These are phyloP conservation scores for Furcasterigmium furcatum DNA, from an alignment of 2,329 filamentous ascomycete species.

Conservation along the genomic window DNA sequence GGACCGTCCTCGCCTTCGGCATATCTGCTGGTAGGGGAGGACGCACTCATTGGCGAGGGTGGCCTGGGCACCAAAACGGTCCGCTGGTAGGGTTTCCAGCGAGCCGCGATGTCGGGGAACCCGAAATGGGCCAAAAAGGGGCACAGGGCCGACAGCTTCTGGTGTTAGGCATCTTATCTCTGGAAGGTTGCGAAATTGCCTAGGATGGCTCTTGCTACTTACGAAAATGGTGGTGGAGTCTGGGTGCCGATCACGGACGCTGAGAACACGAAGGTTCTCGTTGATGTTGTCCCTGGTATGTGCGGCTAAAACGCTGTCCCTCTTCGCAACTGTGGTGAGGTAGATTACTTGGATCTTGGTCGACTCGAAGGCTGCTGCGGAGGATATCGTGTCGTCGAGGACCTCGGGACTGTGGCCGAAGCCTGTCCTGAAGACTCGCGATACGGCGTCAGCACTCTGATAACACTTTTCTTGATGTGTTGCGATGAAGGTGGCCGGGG, in stretches of 20 bases:
- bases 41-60: background rate
- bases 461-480: background rate
- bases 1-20: too few relatives aligned
- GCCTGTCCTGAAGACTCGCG: background rate
- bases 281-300: background rate
- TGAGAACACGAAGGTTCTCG: background rate
- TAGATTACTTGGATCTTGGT: slow-evolving; percentile 1
- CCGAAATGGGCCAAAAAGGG: background rate
- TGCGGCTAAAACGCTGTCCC: background rate
- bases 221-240: background rate
- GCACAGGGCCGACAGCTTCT: background rate
- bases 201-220: too few relatives aligned
- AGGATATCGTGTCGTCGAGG: background rate
- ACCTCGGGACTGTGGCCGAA: background rate
- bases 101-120: background rate
- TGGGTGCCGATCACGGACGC: background rate
- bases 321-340: background rate
- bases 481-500: background rate
- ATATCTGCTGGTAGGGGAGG: too few relatives aligned
- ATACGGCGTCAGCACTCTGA: background rate
- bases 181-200: too few relatives aligned
- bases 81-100: background rate
- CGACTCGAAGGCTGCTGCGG: background rate
- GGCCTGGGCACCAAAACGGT: background rate
- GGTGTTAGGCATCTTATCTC: too few relatives aligned